phyloP scores from a whole-genome alignment of 441 rosid species.

The Geranium incanum region DNA sequence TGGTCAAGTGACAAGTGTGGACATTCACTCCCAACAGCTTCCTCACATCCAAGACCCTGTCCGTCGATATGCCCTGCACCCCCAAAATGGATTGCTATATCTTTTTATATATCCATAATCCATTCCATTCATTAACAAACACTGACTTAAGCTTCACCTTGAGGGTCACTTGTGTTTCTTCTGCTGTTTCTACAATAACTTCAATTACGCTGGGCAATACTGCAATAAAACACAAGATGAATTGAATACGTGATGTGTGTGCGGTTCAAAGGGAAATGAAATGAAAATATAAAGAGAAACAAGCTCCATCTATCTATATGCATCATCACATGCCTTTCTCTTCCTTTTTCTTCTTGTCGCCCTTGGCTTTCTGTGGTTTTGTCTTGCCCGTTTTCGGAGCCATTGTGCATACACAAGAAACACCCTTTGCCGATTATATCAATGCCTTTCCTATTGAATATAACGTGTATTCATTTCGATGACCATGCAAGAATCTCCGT shows the following conservation, averaged over 20 bases:
- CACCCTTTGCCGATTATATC: too few relatives aligned
- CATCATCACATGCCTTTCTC: conserved; percentile 46
- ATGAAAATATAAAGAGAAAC: neutral
- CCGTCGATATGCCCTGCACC: conserved; percentile 65
- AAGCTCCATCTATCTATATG: too few relatives aligned
- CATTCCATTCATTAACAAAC: neutral
- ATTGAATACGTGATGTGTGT: neutral
- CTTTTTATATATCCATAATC: too few relatives aligned
- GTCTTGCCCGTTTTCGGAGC: conserved; percentile 69
- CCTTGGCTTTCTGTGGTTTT: conserved; percentile 53
- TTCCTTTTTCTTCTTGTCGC: conserved; percentile 73
- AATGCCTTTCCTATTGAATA: too few relatives aligned
- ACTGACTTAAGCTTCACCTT: conserved; percentile 27
- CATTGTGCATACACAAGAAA: conserved; percentile 26
- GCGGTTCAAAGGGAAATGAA: neutral
- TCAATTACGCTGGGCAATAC: conserved; percentile 64
- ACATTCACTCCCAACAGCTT: conserved; percentile 60
- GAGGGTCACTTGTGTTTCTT: conserved; percentile 54
- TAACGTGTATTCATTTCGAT: neutral
- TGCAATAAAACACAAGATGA: conserved; percentile 16
- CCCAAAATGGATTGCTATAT: neutral
- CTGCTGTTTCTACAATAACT: conserved; percentile 46
- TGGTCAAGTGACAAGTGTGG: conserved; percentile 66
- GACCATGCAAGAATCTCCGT: neutral
- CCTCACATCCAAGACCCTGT: conserved; percentile 64